Conservation (phyloP, 805 yeast species). For the Metschnikowia lochheadii region DNA sequence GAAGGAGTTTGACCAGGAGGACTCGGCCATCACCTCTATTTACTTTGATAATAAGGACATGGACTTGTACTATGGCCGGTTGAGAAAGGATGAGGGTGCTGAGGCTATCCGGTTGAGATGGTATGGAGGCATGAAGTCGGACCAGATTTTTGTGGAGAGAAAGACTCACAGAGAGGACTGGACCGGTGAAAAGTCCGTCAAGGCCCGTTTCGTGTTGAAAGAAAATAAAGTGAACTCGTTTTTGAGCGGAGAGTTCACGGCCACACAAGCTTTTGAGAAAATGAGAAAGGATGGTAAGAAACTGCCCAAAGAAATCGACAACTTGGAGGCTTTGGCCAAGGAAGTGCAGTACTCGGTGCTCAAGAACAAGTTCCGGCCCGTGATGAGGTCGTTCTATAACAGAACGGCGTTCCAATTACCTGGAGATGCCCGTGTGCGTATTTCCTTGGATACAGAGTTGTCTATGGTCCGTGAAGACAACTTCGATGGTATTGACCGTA, state of each 20-base stretch:
- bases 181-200: conserved; percentile 99
- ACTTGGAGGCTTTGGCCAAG: conserved; percentile 84
- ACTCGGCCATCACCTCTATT: conserved; percentile 93
- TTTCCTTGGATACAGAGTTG: conserved; percentile 93
- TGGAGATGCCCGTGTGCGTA: conserved; percentile 98
- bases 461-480: conserved; percentile 98
- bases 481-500: conserved; percentile 88
- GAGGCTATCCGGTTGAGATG: conserved; percentile 97
- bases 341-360: conserved; percentile 90
- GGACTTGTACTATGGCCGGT: conserved; percentile 90
- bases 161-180: conserved; percentile 99
- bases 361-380: conserved; percentile 84
- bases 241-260: conserved; percentile 79
- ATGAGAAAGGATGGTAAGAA: conserved; percentile 91
- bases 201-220: conserved; percentile 90
- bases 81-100: conserved; percentile 96
- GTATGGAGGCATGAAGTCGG: conserved; percentile 97
- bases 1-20: conserved; percentile 93
- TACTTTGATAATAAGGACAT: conserved; percentile 87
- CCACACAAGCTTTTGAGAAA: conserved; percentile 85
- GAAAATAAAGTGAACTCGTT: conserved; percentile 88
- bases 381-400: conserved; percentile 91
- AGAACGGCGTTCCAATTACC: conserved; percentile 99
- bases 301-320: conserved; percentile 80
- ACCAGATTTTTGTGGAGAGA: conserved; percentile 91